Evolutionary conservation across 345 rosid genomes (phyloP).

Genomic region (Nasturtium officinale): DNA sequence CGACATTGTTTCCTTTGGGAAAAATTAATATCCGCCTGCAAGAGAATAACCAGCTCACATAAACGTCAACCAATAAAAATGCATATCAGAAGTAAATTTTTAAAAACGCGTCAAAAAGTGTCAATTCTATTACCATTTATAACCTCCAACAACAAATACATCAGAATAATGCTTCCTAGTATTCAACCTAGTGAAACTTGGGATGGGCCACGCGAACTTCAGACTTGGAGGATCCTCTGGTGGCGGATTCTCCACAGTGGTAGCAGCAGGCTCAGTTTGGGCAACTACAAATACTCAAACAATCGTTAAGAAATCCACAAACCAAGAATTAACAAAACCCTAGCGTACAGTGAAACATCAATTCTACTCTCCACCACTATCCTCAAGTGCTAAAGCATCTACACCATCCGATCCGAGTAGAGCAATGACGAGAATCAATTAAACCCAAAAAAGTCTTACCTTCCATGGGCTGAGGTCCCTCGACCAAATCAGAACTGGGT

Average conservation of each 20-base stretch:
- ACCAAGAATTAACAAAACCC: conserved; percentile 38
- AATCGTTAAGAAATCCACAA: conserved; percentile 22
- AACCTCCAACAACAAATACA: conserved; percentile 69
- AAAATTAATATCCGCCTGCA: conserved; percentile 84
- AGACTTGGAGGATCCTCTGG: conserved; percentile 76
- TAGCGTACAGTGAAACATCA: conserved; percentile 35
- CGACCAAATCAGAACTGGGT: conserved; percentile 81
- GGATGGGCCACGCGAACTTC: conserved; percentile 84
- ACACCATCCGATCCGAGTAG: conserved; percentile 10
- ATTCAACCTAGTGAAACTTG: conserved; percentile 70
- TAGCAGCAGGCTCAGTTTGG: conserved; percentile 60
- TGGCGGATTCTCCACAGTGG: conserved; percentile 65
- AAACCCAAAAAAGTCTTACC: conserved; percentile 44
- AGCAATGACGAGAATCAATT: neutral
- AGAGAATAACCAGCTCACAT: conserved; percentile 19
- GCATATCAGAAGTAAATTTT: conserved; percentile 3
- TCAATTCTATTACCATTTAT: conserved; percentile 65
- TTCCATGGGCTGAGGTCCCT: conserved; percentile 95
- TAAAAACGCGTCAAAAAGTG: neutral
- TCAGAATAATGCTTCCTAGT: conserved; percentile 88
- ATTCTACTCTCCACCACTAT: conserved; percentile 26
- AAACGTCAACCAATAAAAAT: conserved; percentile 10
- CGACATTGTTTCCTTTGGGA: conserved; percentile 96
- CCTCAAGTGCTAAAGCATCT: conserved; percentile 19
- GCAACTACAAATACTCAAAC: conserved; percentile 49